Conservation (phyloP, 2,329 filamentous ascomycete genomes). For the Alternaria atra region DNA sequence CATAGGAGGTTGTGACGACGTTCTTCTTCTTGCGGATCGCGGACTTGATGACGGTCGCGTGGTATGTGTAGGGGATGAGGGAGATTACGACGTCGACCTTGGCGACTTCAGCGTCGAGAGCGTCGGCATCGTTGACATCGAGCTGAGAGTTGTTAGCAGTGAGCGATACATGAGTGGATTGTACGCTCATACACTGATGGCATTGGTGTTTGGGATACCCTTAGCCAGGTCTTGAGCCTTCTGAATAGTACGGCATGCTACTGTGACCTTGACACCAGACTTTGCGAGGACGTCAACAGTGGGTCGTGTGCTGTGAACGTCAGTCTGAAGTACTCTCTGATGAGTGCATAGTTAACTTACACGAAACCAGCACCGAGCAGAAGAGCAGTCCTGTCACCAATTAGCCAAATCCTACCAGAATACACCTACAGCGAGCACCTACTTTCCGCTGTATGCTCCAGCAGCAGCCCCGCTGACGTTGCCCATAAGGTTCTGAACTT, state of each 20-base stretch:
- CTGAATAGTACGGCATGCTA: conserved; percentile 82
- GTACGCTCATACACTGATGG: conserved; percentile 63
- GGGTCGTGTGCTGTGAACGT: conserved; percentile 57
- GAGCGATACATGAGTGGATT: neutral
- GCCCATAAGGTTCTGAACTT: conserved; percentile 44
- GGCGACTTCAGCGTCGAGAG: conserved; percentile 81
- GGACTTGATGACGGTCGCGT: conserved; percentile 84
- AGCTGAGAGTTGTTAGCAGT: conserved; percentile 61
- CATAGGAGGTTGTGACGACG: conserved; percentile 94
- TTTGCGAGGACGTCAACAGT: conserved; percentile 67
- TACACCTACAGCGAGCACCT: conserved; percentile 22
- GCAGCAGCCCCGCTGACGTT: conserved; percentile 30
- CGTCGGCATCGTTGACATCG: conserved; percentile 79
- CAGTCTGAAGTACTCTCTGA: conserved; percentile 9
- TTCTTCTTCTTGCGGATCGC: conserved; percentile 94
- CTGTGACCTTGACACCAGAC: conserved; percentile 65
- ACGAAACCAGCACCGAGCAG: conserved; percentile 53
- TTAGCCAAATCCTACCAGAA: conserved; percentile 22
- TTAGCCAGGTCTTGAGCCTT: conserved; percentile 77
- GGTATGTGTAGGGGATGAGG: conserved; percentile 78
- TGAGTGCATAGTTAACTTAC: conserved; percentile 26
- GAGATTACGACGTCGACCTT: conserved; percentile 77
- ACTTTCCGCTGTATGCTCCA: conserved; percentile 46
- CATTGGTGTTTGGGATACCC: conserved; percentile 73
- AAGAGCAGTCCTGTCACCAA: conserved; percentile 43